A percentile compares a stretch with the other conserved stretches of the same genome.
Evolutionary conservation across 345 rosid genomes (phyloP).

Genomic region (Mallotus nudiflorus): DNA sequence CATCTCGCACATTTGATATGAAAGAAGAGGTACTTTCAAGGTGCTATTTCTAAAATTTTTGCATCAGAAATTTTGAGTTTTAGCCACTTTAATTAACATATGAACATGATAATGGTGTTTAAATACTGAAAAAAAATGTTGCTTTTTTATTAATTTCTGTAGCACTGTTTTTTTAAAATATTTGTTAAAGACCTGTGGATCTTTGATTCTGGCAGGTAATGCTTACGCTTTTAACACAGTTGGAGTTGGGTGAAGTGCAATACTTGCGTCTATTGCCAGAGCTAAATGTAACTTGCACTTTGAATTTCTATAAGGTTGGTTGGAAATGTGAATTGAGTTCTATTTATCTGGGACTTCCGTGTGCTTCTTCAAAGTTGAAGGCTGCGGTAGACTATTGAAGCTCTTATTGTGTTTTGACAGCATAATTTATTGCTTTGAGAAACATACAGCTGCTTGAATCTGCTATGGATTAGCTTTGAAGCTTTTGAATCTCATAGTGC

Average conservation of each 20-base stretch:
- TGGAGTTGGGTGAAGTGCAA: slow-evolving; percentile 87
- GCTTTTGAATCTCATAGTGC: not conserved
- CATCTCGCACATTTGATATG: slow-evolving; percentile 79
- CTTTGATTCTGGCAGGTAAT: slow-evolving; percentile 65
- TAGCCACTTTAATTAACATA: not conserved
- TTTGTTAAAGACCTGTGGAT: slow-evolving; percentile 5
- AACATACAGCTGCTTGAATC: not conserved
- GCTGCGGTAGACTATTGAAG: not conserved
- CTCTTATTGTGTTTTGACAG: not conserved
- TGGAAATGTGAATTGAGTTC: not conserved
- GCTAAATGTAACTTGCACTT: slow-evolving; percentile 64
- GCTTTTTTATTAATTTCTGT: too few species aligned
- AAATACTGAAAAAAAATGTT: too few species aligned
- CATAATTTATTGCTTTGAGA: slow-evolving; percentile 8
- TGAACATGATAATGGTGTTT: too few species aligned
- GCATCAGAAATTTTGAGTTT: slow-evolving; percentile 7
- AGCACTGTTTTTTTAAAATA: not conserved
- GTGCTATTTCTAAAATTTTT: slow-evolving; percentile 14
- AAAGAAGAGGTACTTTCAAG: slow-evolving; percentile 75
- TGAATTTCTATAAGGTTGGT: slow-evolving; percentile 90
- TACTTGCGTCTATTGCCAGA: slow-evolving; percentile 78
- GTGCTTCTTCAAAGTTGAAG: slow-evolving; percentile 5
- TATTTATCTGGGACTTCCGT: not conserved
- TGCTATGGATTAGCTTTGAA: not conserved
- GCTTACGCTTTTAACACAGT: slow-evolving; percentile 79